phyloP scores from a whole-genome alignment of 1,284 basidiomycete species.

The Cronartium ribicola region DNA sequence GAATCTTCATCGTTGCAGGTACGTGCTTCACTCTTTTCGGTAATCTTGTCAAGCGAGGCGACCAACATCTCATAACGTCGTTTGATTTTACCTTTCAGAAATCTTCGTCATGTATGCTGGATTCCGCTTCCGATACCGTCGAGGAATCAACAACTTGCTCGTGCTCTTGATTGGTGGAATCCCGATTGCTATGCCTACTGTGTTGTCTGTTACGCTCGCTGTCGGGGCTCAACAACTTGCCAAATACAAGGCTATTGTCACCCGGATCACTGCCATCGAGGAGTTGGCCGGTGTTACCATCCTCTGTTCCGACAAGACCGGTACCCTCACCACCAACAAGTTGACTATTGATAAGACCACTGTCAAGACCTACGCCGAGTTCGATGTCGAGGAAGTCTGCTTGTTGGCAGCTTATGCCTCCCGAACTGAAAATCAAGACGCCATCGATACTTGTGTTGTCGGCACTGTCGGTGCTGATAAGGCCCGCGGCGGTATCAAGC shows the following conservation, averaged over 20 bases:
- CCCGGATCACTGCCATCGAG: conserved; percentile 96
- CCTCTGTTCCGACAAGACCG: conserved; percentile 53
- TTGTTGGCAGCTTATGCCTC: conserved; percentile 91
- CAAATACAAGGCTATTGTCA: conserved; percentile 97
- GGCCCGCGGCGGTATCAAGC: conserved; percentile 86
- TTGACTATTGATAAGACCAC: conserved; percentile 92
- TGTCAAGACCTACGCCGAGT: conserved; percentile 84
- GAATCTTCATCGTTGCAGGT: conserved; percentile 48
- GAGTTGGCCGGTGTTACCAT: conserved; percentile 95
- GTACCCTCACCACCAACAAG: conserved; percentile 85
- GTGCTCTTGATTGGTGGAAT: conserved; percentile 98
- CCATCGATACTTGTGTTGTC: conserved; percentile 86
- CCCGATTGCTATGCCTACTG: conserved; percentile 94
- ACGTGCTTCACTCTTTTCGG: not conserved
- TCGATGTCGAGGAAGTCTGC: conserved; percentile 82
- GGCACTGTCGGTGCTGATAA: conserved; percentile 50
- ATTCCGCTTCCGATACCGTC: conserved; percentile 82
- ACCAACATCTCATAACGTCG: not conserved
- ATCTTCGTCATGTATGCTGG: conserved; percentile 82
- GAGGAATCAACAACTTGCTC: conserved; percentile 91
- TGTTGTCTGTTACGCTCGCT: conserved; percentile 90
- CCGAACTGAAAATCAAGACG: conserved; percentile 97
- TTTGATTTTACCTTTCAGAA: conserved; percentile 55
- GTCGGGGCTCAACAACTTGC: conserved; percentile 96
- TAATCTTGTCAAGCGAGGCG: no score